Percentiles rank a stretch among this genome's conserved stretches.
These are phyloP conservation scores for Hygrocybe coccinea DNA, from an alignment of 768 basidiomycete genomes.

Conservation along the genomic window DNA sequence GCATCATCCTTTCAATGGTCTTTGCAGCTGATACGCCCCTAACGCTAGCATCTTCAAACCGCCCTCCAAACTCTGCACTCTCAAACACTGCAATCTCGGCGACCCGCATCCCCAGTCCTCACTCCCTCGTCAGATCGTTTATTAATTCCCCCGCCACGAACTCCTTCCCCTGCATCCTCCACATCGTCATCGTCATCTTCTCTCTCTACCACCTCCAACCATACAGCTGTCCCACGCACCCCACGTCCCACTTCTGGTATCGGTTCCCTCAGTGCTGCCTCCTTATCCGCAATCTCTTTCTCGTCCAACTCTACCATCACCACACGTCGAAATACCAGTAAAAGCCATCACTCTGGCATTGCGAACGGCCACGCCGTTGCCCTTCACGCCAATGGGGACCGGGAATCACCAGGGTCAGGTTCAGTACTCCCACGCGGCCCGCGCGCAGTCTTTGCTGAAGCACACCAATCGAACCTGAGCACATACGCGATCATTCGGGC, in stretches of 20 bases:
- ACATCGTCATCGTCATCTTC: constrained; percentile 64
- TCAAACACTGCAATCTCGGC: constrained; percentile 34
- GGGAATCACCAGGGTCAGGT: background rate
- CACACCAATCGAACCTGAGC: constrained; percentile 24
- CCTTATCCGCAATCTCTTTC: constrained; percentile 34
- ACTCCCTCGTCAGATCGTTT: constrained; percentile 8
- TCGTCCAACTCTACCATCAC: constrained; percentile 40
- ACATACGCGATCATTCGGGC: constrained; percentile 45
- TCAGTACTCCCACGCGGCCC: constrained; percentile 21
- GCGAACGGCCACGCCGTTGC: constrained; percentile 1
- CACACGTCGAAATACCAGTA: constrained; percentile 15
- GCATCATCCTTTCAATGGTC: background rate
- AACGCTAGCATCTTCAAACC: constrained; percentile 37
- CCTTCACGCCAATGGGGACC: background rate
- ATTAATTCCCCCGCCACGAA: constrained; percentile 29
- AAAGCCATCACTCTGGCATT: background rate
- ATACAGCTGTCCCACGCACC: constrained; percentile 59
- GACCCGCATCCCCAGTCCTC: constrained; percentile 15
- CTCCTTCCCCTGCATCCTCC: constrained; percentile 47
- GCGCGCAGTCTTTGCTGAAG: constrained; percentile 14
- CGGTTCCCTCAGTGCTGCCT: constrained; percentile 18
- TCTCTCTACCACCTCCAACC: constrained; percentile 66
- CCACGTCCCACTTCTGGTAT: constrained; percentile 27
- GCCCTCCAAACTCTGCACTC: constrained; percentile 40
- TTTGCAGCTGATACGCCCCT: constrained; percentile 9